Conservation (phyloP, 805 yeast genomes). For the Metschnikowia drakensbergensis region DNA sequence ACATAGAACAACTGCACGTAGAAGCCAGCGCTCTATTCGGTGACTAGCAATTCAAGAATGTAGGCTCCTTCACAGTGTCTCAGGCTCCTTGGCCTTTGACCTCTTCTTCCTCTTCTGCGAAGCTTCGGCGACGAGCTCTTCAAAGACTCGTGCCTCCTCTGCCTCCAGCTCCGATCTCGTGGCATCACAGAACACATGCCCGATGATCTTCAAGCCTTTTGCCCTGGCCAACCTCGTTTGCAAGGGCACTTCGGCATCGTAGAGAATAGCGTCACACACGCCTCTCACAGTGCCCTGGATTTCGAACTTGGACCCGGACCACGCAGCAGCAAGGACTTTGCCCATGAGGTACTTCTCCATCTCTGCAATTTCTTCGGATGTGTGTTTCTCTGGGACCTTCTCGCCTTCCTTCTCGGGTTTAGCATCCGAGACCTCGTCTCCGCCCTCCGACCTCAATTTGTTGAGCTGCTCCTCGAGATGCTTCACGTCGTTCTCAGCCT, state of each 20-base stretch:
- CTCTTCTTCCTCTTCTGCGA: slow-evolving; percentile 40
- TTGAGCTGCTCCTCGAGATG: slow-evolving; percentile 14
- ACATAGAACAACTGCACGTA: neutral
- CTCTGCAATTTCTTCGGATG: slow-evolving; percentile 62
- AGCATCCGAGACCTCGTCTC: neutral
- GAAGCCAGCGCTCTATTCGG: too few relatives aligned
- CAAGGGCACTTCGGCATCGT: slow-evolving; percentile 50
- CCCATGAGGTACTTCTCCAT: slow-evolving; percentile 74
- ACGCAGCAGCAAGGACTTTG: slow-evolving; percentile 76
- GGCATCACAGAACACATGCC: slow-evolving; percentile 56
- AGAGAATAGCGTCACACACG: slow-evolving; percentile 64
- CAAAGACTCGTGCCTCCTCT: slow-evolving; percentile 74
- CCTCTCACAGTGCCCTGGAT: slow-evolving; percentile 67
- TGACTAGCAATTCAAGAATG: too few relatives aligned
- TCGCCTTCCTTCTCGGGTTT: slow-evolving; percentile 7
- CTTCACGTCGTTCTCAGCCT: slow-evolving; percentile 24
- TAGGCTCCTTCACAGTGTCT: neutral
- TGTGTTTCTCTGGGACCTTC: slow-evolving; percentile 36
- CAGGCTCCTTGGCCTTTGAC: slow-evolving; percentile 3
- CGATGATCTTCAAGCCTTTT: slow-evolving; percentile 55
- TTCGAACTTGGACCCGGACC: slow-evolving; percentile 80
- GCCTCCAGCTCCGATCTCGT: slow-evolving; percentile 65
- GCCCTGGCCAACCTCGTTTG: slow-evolving; percentile 57
- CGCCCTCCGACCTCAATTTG: slow-evolving; percentile 8
- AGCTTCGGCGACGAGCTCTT: slow-evolving; percentile 57